Base-by-base conservation (phyloP, 805 yeast species). In the Hanseniaspora occidentalis region DNA sequence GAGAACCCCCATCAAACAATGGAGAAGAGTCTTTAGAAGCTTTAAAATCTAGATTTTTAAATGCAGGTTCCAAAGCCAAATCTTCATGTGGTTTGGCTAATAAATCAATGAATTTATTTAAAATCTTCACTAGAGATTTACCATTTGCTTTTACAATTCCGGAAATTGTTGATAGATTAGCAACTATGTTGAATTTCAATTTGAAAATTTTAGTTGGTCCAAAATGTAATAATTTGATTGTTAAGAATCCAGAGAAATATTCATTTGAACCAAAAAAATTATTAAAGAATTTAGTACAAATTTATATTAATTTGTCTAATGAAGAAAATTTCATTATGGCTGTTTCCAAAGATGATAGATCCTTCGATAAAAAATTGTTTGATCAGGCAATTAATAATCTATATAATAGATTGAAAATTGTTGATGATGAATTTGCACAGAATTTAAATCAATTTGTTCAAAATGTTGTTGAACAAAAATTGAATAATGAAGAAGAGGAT, bases 121-220 rank as follows among this genome's bases (percentile, higher is more conserved):
- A 75, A 47, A 62, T 86, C 37, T 92, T 88, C 56, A 85, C 97
- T 0, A 68, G 74, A 43, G 89, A 89, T 46, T 84, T 84, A 8
- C 96, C 97, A 7, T 68, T 66, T 39, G 89, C 95, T 0, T 92
- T 92, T 61, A 75, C 77, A 3, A 80, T 84, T 34, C 76, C 84
- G 2, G 98, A 92, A 60, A 78, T 92, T 52, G 95, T 89, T 33
- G 95, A 86, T 51, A 72, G 98, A 59, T 66, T 92, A 46, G 95
- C 98, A 0, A 86, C 95, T 36, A 92, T 92, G 99, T 67, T 92
- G 56, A 82, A 92, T 62, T 89, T 88, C 61, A 92, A 92, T 56
- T 65, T 92, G 45, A 82, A 77, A 38, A 85, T 89, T n/a, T 67
- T 92, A 60, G 96, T 86, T 20, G 99, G 99, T 0, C 96, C 97